These are phyloP conservation scores for Azolla pinnata DNA, from an alignment of 75 land plant species.

Conservation along the genomic window DNA sequence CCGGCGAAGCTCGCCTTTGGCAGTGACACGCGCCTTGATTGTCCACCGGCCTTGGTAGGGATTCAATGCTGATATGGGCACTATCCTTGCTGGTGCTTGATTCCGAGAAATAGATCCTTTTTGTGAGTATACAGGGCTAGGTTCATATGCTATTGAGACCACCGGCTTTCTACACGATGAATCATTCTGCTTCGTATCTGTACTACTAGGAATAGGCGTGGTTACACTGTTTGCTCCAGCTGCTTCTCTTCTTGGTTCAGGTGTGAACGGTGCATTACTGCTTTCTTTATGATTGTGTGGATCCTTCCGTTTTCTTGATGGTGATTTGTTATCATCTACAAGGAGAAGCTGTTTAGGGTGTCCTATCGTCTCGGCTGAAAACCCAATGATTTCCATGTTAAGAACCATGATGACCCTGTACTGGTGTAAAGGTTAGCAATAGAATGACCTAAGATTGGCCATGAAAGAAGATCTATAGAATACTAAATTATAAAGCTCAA, in stretches of 20 bases:
- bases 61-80: constrained; percentile 86
- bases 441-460: too few species aligned
- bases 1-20: constrained; percentile 79
- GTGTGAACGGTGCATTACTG: too few species aligned
- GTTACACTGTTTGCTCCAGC: too few species aligned
- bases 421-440: too few species aligned
- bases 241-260: too few species aligned
- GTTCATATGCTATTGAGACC: constrained; percentile 59
- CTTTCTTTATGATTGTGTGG: too few species aligned
- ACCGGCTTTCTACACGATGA: constrained; percentile 19
- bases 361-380: constrained; percentile 58
- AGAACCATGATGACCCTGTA: constrained; percentile 83
- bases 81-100: constrained; percentile 80
- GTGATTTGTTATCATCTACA: not conserved
- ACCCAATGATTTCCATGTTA: constrained; percentile 60
- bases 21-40: constrained; percentile 87
- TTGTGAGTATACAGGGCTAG: constrained; percentile 57
- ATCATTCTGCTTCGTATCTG: too few species aligned
- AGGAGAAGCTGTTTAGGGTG: constrained; percentile 39
- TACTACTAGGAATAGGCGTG: too few species aligned
- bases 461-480: too few species aligned
- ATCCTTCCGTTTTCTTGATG: too few species aligned
- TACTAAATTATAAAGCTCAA: too few species aligned
- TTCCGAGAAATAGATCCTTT: constrained; percentile 76
- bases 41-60: constrained; percentile 97